Conservation (phyloP, 805 yeast genomes). For the Saccharomycopsis oosterbeekiorum region DNA sequence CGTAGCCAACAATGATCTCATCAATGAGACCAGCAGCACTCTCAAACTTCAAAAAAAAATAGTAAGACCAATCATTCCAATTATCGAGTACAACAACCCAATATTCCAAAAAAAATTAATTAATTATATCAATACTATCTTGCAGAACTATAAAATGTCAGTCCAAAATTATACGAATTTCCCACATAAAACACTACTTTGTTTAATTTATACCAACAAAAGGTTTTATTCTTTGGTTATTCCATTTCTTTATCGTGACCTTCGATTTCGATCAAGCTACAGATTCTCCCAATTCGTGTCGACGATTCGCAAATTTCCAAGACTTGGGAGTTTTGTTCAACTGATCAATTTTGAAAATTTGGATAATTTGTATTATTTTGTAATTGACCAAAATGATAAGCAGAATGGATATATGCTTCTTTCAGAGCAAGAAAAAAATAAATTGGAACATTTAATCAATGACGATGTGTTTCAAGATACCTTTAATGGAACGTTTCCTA, state of each 20-base stretch:
- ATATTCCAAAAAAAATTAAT: background rate
- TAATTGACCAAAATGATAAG: background rate
- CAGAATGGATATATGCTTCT: slow-evolving; percentile 8
- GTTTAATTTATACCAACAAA: slow-evolving; percentile 41
- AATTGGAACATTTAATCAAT: slow-evolving; percentile 16
- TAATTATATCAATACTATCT: slow-evolving; percentile 11
- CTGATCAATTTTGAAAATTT: slow-evolving; percentile 47
- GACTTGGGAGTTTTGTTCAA: slow-evolving; percentile 48
- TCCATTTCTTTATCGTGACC: slow-evolving; percentile 42
- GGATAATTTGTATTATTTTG: slow-evolving; percentile 17
- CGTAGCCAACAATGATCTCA: background rate
- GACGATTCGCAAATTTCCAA: slow-evolving; percentile 44
- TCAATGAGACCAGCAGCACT: background rate
- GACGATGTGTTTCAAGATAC: background rate
- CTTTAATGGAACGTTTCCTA: slow-evolving; percentile 15
- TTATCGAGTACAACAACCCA: background rate
- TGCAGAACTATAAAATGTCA: slow-evolving; percentile 14
- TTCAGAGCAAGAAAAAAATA: slow-evolving; percentile 14
- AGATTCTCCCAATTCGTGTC: slow-evolving; percentile 74
- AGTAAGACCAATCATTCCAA: background rate
- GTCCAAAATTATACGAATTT: slow-evolving; percentile 4
- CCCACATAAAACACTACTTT: slow-evolving; percentile 29
- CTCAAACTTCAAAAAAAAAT: background rate
- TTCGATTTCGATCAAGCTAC: slow-evolving; percentile 59
- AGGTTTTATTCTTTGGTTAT: slow-evolving; percentile 42